Evolutionary conservation across 148 eudicot species (phyloP).

Genomic region (Fagopyrum esculentum): DNA sequence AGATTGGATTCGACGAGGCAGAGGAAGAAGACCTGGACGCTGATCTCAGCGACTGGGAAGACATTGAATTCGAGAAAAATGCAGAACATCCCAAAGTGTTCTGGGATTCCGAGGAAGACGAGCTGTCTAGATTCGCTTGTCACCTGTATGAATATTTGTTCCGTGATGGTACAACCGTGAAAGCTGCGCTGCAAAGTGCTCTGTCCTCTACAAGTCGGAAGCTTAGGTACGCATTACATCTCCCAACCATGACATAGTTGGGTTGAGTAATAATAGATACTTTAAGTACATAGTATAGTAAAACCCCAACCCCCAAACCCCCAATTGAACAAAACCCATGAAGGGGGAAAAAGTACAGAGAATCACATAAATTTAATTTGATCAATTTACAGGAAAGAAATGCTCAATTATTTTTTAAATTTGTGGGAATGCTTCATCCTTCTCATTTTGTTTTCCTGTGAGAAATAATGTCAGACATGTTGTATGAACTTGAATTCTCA

Average conservation of each 20-base stretch:
- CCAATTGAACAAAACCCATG: not conserved
- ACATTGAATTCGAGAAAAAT: slow-evolving; percentile 62
- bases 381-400: not conserved
- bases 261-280: not conserved
- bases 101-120: slow-evolving; percentile 87
- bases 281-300: slow-evolving; percentile 4
- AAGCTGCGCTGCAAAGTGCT: slow-evolving; percentile 57
- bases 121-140: slow-evolving; percentile 64
- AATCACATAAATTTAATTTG: slow-evolving; percentile 2
- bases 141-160: slow-evolving; percentile 62
- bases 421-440: slow-evolving; percentile 1
- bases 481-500: not conserved
- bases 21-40: slow-evolving; percentile 33
- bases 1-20: slow-evolving; percentile 70
- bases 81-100: slow-evolving; percentile 38
- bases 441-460: not conserved
- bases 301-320: not conserved
- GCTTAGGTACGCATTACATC: slow-evolving; percentile 76
- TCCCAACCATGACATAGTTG: slow-evolving; percentile 47
- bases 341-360: not conserved
- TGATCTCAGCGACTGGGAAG: slow-evolving; percentile 85
- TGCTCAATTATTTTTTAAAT: not conserved
- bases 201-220: slow-evolving; percentile 54
- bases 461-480: not conserved
- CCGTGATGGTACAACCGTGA: slow-evolving; percentile 51